Percentiles rank a stretch among this genome's conserved stretches.
Evolutionary conservation across 441 rosid species (phyloP).

Genomic region (Cnidoscolus chayamansa): DNA sequence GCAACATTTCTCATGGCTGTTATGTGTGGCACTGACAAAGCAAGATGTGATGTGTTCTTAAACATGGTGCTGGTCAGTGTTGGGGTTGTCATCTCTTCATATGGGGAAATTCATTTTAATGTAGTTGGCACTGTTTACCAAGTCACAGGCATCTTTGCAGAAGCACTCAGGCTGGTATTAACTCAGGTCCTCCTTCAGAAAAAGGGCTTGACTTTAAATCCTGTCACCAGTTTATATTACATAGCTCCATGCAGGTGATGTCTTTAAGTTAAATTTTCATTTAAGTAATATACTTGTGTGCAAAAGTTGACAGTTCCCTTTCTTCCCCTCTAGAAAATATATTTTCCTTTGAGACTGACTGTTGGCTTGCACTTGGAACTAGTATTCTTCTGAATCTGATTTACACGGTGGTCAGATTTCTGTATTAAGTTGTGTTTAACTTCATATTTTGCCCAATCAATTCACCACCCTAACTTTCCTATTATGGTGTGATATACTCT

Average conservation of each 20-base stretch:
- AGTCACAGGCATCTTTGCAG: conserved; percentile 99
- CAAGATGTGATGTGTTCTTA: conserved; percentile 91
- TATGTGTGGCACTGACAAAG: conserved; percentile 92
- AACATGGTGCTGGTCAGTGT: conserved; percentile 99
- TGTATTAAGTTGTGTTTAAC: not conserved
- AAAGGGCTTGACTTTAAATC: conserved; percentile 96
- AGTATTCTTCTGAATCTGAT: not conserved
- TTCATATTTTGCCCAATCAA: not conserved
- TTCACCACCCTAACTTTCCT: not conserved
- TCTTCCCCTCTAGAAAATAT: not conserved
- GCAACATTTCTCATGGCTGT: conserved; percentile 95
- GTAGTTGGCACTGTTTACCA: conserved; percentile 94
- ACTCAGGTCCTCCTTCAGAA: conserved; percentile 99
- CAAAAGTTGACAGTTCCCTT: not conserved
- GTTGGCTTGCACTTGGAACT: not conserved
- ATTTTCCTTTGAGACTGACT: not conserved
- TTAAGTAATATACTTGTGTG: not conserved
- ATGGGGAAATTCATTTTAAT: conserved; percentile 99
- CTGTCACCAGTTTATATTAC: conserved; percentile 96
- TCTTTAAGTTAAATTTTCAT: not conserved
- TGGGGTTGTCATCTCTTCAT: conserved; percentile 96
- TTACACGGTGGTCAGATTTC: not conserved
- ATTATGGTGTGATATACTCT: not conserved
- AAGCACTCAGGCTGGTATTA: conserved; percentile 97
- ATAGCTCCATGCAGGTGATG: conserved; percentile 96